A percentile compares a stretch with the other conserved stretches of the same genome.
Conservation (phyloP, 768 basidiomycete species). For the Tephrocybe sp. region DNA sequence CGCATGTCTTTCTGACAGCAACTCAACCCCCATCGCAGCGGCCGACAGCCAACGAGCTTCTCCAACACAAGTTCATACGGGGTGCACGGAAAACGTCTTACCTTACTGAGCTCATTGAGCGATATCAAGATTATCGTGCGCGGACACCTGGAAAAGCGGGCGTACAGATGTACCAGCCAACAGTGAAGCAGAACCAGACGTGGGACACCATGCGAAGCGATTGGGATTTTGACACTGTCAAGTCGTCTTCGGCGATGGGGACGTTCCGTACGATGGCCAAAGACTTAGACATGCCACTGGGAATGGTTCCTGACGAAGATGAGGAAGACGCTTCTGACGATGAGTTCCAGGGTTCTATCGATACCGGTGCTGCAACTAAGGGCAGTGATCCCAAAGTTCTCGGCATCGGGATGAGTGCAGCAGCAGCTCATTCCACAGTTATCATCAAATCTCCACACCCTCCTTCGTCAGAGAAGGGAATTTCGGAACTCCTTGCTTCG, state of each 20-base stretch:
- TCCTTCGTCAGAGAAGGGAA: constrained; percentile 41
- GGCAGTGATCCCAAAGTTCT: constrained; percentile 54
- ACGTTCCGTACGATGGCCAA: constrained; percentile 73
- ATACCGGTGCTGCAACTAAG: constrained; percentile 62
- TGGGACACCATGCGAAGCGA: constrained; percentile 91
- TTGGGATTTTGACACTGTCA: constrained; percentile 95
- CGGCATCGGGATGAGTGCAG: constrained; percentile 46
- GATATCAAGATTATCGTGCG: constrained; percentile 75
- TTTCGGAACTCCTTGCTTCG: constrained; percentile 36
- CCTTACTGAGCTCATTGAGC: constrained; percentile 86
- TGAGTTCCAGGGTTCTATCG: constrained; percentile 45
- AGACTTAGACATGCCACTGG: constrained; percentile 56
- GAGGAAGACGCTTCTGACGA: constrained; percentile 47
- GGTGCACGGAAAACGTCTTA: constrained; percentile 79
- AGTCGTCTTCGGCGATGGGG: constrained; percentile 70
- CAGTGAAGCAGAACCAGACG: constrained; percentile 53
- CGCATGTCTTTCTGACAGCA: constrained; percentile 13
- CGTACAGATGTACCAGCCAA: constrained; percentile 53
- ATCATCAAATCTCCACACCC: constrained; percentile 53
- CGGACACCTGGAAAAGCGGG: constrained; percentile 61
- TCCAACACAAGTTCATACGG: constrained; percentile 92
- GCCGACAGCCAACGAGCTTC: constrained; percentile 86
- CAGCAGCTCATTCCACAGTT: constrained; percentile 71
- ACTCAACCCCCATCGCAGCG: constrained; percentile 51
- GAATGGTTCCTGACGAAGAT: constrained; percentile 57